phyloP scores from a whole-genome alignment of 1,284 basidiomycete species.

The Cutaneotrichosporon cyanovorans region DNA sequence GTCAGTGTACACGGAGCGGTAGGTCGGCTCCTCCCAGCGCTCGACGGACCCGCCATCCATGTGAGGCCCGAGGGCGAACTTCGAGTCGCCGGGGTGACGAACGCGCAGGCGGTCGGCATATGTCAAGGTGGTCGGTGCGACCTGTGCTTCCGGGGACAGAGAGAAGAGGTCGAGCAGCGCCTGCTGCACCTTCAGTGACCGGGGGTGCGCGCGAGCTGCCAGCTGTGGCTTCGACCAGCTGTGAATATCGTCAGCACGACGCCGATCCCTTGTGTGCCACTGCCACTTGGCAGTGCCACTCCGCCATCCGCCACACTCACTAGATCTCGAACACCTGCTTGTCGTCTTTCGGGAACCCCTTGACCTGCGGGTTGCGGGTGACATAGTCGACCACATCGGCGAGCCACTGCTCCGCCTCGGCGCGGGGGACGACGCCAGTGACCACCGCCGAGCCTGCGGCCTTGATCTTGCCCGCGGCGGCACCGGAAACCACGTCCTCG shows the following conservation, averaged over 20 bases:
- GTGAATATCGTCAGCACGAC: slow-evolving; percentile 4
- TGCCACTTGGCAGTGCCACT: not conserved
- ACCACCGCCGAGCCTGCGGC: slow-evolving; percentile 57
- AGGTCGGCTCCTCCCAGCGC: slow-evolving; percentile 65
- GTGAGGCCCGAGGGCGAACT: slow-evolving; percentile 66
- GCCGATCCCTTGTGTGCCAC: not conserved
- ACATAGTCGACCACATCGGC: slow-evolving; percentile 55
- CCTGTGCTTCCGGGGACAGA: slow-evolving; percentile 45
- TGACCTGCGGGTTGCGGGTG: slow-evolving; percentile 47
- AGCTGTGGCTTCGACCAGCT: slow-evolving; percentile 56
- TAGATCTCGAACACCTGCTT: slow-evolving; percentile 68
- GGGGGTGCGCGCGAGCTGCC: slow-evolving; percentile 64
- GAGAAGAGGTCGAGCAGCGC: slow-evolving; percentile 59
- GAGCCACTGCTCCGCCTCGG: slow-evolving; percentile 59
- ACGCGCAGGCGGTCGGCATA: slow-evolving; percentile 73
- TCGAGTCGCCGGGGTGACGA: slow-evolving; percentile 60
- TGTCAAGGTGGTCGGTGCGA: slow-evolving; percentile 58
- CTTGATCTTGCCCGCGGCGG: slow-evolving; percentile 51
- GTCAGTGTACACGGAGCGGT: slow-evolving; percentile 53
- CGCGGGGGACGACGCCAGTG: slow-evolving; percentile 53
- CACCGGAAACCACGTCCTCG: slow-evolving; percentile 48
- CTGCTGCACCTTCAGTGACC: slow-evolving; percentile 54
- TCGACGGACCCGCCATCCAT: slow-evolving; percentile 69
- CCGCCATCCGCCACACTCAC: slow-evolving; percentile 26
- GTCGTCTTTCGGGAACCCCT: slow-evolving; percentile 60